phyloP scores from a whole-genome alignment of 345 rosid species.

The Dimocarpus longan region DNA sequence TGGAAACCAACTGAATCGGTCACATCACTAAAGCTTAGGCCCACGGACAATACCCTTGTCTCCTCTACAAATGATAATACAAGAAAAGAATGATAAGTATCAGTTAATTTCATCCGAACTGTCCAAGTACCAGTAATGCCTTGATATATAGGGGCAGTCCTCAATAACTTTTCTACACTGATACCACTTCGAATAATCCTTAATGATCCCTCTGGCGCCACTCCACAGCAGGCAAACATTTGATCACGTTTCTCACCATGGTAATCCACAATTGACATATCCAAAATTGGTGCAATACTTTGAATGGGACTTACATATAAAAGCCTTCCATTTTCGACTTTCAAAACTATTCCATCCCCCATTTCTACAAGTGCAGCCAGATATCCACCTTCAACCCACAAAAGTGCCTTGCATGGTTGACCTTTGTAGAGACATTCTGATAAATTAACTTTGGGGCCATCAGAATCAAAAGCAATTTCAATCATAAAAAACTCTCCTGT shows the following conservation, averaged over 20 bases:
- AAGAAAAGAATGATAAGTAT: constrained; percentile 88
- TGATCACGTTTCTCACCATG: constrained; percentile 89
- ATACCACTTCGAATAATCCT: constrained; percentile 88
- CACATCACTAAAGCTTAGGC: constrained; percentile 90
- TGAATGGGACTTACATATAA: constrained; percentile 63
- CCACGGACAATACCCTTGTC: constrained; percentile 93
- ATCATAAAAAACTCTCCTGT: constrained; percentile 87
- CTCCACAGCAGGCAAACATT: constrained; percentile 95
- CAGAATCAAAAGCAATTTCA: constrained; percentile 55
- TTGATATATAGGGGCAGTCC: constrained; percentile 86
- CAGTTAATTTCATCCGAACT: constrained; percentile 66
- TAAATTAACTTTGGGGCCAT: constrained; percentile 54
- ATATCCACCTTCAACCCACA: constrained; percentile 89
- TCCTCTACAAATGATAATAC: constrained; percentile 96
- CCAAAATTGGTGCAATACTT: constrained; percentile 91
- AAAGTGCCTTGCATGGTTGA: constrained; percentile 76
- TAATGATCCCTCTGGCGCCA: constrained; percentile 94
- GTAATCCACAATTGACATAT: constrained; percentile 83
- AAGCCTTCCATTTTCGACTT: constrained; percentile 70
- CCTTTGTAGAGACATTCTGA: constrained; percentile 85
- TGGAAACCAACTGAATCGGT: constrained; percentile 94
- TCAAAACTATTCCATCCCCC: constrained; percentile 91
- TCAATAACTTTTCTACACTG: constrained; percentile 80
- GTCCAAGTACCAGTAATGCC: constrained; percentile 97
- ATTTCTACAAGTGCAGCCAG: constrained; percentile 83